phyloP scores from a whole-genome alignment of 805 yeast species.

The Monosporozyma aquatica region DNA sequence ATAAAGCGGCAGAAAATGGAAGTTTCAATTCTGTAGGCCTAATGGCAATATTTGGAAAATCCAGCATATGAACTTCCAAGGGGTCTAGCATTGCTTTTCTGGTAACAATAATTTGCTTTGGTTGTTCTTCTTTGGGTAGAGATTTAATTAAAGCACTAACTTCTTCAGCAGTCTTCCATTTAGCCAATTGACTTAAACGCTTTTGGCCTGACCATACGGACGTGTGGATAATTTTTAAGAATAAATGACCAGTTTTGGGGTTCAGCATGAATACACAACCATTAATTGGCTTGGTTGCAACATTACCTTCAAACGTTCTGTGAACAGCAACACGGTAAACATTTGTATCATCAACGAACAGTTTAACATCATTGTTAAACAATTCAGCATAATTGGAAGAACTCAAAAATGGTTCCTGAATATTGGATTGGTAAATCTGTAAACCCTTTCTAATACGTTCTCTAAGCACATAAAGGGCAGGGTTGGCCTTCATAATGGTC shows the following conservation, averaged over 20 bases:
- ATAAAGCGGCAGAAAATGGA: slow-evolving; percentile 82
- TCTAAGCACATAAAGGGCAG: slow-evolving; percentile 81
- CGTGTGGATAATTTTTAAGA: slow-evolving; percentile 81
- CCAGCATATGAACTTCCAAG: slow-evolving; percentile 91
- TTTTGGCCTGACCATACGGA: slow-evolving; percentile 97
- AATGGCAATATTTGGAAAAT: slow-evolving; percentile 85
- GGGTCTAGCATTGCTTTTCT: slow-evolving; percentile 91
- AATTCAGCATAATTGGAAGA: slow-evolving; percentile 86
- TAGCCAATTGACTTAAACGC: slow-evolving; percentile 83
- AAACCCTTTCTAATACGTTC: slow-evolving; percentile 92
- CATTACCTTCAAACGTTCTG: slow-evolving; percentile 84
- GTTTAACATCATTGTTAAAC: slow-evolving; percentile 72
- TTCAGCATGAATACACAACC: slow-evolving; percentile 87
- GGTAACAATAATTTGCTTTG: slow-evolving; percentile 83
- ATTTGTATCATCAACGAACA: slow-evolving; percentile 88
- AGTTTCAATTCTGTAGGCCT: slow-evolving; percentile 81
- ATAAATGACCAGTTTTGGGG: slow-evolving; percentile 85
- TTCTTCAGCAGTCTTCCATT: slow-evolving; percentile 98
- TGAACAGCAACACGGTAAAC: slow-evolving; percentile 91
- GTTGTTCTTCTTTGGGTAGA: slow-evolving; percentile 87
- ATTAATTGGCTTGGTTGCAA: slow-evolving; percentile 85
- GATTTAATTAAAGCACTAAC: slow-evolving; percentile 86
- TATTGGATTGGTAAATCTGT: slow-evolving; percentile 87
- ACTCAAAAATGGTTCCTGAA: slow-evolving; percentile 83
- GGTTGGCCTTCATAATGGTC: slow-evolving; percentile 90